Percentiles rank a stretch among this genome's conserved stretches.
These are phyloP conservation scores for Trichothecium sympodiale DNA, from an alignment of 2,329 filamentous ascomycete species.

Conservation along the genomic window DNA sequence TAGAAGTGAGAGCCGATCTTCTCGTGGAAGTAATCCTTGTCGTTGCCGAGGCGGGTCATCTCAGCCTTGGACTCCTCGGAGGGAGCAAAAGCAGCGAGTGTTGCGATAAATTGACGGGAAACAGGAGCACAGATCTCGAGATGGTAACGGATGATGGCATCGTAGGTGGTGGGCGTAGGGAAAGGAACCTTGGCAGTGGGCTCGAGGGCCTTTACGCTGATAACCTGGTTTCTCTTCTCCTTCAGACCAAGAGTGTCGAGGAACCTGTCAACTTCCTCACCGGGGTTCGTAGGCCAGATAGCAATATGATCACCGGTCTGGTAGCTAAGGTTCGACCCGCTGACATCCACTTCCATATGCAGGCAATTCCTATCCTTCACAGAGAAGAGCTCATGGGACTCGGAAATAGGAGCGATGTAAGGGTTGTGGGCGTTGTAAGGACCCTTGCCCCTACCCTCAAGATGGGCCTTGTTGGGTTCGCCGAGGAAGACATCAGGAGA, in stretches of 20 bases:
- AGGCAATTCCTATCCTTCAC: slow-evolving; percentile 89
- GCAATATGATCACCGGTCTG: slow-evolving; percentile 97
- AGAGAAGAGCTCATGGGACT: slow-evolving; percentile 84
- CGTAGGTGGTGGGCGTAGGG: slow-evolving; percentile 92
- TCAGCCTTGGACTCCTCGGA: slow-evolving; percentile 76
- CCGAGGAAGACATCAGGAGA: slow-evolving; percentile 82
- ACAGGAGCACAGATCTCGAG: slow-evolving; percentile 93
- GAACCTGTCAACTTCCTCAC: slow-evolving; percentile 84
- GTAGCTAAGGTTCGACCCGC: slow-evolving; percentile 80
- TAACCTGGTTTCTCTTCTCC: slow-evolving; percentile 69
- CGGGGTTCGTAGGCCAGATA: slow-evolving; percentile 92
- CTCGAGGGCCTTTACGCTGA: slow-evolving; percentile 84
- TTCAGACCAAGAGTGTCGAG: slow-evolving; percentile 65
- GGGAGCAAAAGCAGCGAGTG: slow-evolving; percentile 80
- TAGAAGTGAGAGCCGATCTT: slow-evolving; percentile 72
- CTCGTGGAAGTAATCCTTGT: slow-evolving; percentile 91
- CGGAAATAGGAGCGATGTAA: slow-evolving; percentile 85
- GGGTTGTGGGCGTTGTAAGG: slow-evolving; percentile 96
- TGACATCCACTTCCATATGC: slow-evolving; percentile 90
- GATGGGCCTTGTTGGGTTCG: slow-evolving; percentile 92
- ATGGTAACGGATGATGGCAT: slow-evolving; percentile 87
- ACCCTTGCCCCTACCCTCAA: slow-evolving; percentile 72
- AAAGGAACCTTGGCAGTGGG: slow-evolving; percentile 96
- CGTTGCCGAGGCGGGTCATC: slow-evolving; percentile 76
- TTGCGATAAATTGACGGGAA: slow-evolving; percentile 87